A percentile compares a stretch with the other conserved stretches of the same genome.
Conservation (phyloP, 2,329 filamentous ascomycete species). For the Aphanoascus verrucosus region DNA sequence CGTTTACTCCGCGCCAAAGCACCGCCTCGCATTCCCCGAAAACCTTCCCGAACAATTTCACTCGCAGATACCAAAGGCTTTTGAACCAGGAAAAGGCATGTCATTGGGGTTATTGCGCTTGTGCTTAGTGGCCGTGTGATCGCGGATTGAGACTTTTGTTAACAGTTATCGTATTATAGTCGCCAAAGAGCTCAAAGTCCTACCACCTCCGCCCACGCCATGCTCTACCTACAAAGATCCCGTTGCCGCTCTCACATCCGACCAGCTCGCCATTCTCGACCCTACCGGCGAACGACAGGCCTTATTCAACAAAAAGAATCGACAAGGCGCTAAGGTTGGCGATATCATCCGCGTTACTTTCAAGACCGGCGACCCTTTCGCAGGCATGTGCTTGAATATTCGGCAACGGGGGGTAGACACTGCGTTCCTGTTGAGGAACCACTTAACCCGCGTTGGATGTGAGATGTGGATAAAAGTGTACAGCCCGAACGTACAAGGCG, state of each 20-base stretch:
- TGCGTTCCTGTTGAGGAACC: slow-evolving; percentile 72
- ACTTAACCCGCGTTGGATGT: slow-evolving; percentile 74
- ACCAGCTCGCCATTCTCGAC: slow-evolving; percentile 67
- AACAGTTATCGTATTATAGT: slow-evolving; percentile 20
- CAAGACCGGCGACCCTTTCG: slow-evolving; percentile 76
- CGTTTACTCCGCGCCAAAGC: slow-evolving; percentile 36
- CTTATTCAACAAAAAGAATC: slow-evolving; percentile 65
- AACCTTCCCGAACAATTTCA: slow-evolving; percentile 35
- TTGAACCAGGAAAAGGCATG: slow-evolving; percentile 32
- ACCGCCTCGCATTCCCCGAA: slow-evolving; percentile 31
- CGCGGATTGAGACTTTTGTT: neutral
- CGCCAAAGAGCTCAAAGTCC: slow-evolving; percentile 42
- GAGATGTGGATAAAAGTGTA: slow-evolving; percentile 99
- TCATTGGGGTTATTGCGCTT: neutral
- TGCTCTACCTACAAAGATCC: slow-evolving; percentile 48
- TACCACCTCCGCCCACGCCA: slow-evolving; percentile 47
- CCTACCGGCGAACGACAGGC: slow-evolving; percentile 70
- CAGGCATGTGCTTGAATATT: slow-evolving; percentile 79
- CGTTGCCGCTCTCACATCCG: slow-evolving; percentile 53
- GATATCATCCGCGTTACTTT: slow-evolving; percentile 87
- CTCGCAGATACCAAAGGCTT: slow-evolving; percentile 33
- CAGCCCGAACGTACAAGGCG: slow-evolving; percentile 74
- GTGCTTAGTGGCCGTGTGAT: neutral
- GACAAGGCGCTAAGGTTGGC: slow-evolving; percentile 68
- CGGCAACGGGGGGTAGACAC: slow-evolving; percentile 81